Percentiles rank a stretch among this genome's conserved stretches.
These are phyloP conservation scores for Aspergillus tubingensis DNA, from an alignment of 2,329 filamentous ascomycete species.

Conservation along the genomic window DNA sequence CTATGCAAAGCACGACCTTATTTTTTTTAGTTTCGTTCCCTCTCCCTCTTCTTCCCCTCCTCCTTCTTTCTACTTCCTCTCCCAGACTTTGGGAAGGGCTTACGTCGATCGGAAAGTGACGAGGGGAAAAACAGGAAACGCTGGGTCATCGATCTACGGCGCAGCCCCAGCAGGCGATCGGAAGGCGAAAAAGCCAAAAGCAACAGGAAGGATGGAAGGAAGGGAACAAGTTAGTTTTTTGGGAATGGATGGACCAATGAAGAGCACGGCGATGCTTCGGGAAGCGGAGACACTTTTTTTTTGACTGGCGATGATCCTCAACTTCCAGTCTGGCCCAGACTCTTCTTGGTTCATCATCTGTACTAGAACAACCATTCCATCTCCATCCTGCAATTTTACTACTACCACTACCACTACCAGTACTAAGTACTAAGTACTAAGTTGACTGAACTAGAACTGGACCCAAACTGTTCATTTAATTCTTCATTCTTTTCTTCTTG, in stretches of 20 bases:
- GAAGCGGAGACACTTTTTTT: background rate
- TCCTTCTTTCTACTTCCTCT: too few relatives aligned
- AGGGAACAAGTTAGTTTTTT: background rate
- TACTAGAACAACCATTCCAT: background rate
- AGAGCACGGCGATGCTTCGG: constrained; percentile 2
- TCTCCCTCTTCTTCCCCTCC: too few relatives aligned
- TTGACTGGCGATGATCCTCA: constrained; percentile 6
- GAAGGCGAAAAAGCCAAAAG: background rate
- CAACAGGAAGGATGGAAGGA: background rate
- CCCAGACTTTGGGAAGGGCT: too few relatives aligned
- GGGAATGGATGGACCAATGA: background rate
- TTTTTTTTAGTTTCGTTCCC: too few relatives aligned
- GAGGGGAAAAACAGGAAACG: too few relatives aligned
- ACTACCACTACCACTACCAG: too few relatives aligned
- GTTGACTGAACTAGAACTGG: too few relatives aligned
- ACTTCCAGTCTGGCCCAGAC: constrained; percentile 6
- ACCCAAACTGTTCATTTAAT: too few relatives aligned
- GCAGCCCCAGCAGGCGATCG: background rate
- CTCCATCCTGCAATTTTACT: background rate
- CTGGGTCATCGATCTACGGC: background rate
- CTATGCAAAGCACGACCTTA: too few relatives aligned
- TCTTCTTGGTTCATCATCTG: background rate
- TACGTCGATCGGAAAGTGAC: too few relatives aligned
- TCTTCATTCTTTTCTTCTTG: background rate
- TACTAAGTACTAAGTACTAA: too few relatives aligned